These are phyloP conservation scores for Chamaecyparis obtusa DNA, from an alignment of 75 land plant genomes.

Conservation along the genomic window DNA sequence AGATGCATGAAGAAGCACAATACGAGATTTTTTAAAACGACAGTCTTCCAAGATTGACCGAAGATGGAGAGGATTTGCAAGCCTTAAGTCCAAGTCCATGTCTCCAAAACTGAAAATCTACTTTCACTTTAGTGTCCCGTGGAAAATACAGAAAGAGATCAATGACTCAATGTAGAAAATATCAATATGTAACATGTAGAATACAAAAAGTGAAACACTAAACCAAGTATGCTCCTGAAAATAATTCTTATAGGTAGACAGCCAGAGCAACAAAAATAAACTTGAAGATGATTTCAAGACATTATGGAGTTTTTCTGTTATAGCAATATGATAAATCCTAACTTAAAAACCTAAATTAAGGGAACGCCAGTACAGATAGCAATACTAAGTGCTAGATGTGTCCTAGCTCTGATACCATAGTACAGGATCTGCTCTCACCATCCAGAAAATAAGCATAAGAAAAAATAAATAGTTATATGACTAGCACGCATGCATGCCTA, in stretches of 20 bases:
- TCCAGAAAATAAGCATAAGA: too few relatives aligned
- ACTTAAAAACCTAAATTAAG: not conserved
- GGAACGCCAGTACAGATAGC: not conserved
- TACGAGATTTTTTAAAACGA: conserved; percentile 61
- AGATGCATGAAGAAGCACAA: conserved; percentile 93
- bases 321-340: not conserved
- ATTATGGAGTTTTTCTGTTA: not conserved
- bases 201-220: not conserved
- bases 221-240: not conserved
- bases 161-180: not conserved
- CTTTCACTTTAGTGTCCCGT: not conserved
- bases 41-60: conserved; percentile 74
- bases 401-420: too few relatives aligned
- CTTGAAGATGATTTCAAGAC: not conserved
- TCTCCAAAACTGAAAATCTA: conserved; percentile 79
- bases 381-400: too few relatives aligned
- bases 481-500: too few relatives aligned
- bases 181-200: not conserved
- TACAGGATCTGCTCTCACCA: too few relatives aligned
- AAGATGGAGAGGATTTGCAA: conserved; percentile 85
- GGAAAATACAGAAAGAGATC: not conserved
- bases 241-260: not conserved
- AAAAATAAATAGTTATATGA: too few relatives aligned
- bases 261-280: not conserved
- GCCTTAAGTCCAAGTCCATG: conserved; percentile 85